These are phyloP conservation scores for Volvox africanus DNA, from an alignment of 139 green algal species.

Conservation along the genomic window DNA sequence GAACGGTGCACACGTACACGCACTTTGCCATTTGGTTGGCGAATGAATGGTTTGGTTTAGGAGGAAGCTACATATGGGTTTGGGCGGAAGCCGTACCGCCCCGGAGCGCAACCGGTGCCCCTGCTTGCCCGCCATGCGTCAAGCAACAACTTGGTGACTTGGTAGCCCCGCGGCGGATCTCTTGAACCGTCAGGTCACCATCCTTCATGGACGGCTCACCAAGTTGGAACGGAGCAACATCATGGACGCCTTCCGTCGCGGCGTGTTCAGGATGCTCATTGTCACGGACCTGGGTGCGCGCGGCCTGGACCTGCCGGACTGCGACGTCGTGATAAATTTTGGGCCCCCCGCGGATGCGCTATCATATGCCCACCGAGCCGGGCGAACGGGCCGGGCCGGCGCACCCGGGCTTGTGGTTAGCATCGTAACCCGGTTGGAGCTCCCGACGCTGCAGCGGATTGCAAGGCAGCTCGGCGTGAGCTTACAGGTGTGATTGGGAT, in stretches of 20 bases:
- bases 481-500: conserved; percentile 57
- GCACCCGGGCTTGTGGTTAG: conserved; percentile 80
- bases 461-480: conserved; percentile 66
- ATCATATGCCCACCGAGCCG: conserved; percentile 67
- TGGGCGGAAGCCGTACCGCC: too few relatives aligned
- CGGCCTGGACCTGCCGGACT: conserved; percentile 91
- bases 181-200: conserved; percentile 45
- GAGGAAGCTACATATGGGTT: too few relatives aligned
- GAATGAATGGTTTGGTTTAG: too few relatives aligned
- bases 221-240: conserved; percentile 80
- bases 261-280: conserved; percentile 80
- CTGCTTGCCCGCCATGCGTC: too few relatives aligned
- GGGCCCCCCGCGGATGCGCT: background rate
- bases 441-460: conserved; percentile 80
- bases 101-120: too few relatives aligned
- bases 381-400: conserved; percentile 85
- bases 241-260: conserved; percentile 78
- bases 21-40: too few relatives aligned
- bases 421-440: conserved; percentile 71
- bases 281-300: conserved; percentile 90
- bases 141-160: too few relatives aligned
- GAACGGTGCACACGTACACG: too few relatives aligned
- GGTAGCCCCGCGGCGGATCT: too few relatives aligned
- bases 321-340: conserved; percentile 82
- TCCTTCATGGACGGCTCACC: conserved; percentile 82